Percentiles rank a stretch among this genome's conserved stretches.
Conservation (phyloP, 2,329 filamentous ascomycete genomes). For the Penicillium sp. region DNA sequence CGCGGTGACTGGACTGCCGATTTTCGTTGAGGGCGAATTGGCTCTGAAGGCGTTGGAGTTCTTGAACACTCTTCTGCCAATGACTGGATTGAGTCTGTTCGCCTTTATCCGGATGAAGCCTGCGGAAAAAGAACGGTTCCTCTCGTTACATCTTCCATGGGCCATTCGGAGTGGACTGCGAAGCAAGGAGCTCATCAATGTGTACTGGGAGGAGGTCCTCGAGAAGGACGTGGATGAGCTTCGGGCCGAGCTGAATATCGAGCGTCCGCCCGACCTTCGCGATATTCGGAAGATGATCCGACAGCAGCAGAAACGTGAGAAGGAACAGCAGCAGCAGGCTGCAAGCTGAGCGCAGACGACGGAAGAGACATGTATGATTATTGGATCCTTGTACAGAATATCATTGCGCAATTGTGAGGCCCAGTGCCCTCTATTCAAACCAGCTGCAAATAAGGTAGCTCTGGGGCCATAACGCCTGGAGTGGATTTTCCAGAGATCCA, state of each 20-base stretch:
- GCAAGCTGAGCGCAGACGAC: conserved; percentile 5
- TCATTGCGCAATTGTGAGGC: conserved; percentile 3
- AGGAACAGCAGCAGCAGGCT: conserved; percentile 45
- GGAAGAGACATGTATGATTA: conserved; percentile 19
- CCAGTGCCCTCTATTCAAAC: not conserved
- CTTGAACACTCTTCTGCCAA: conserved; percentile 87
- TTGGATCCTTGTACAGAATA: conserved; percentile 9
- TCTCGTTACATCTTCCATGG: conserved; percentile 72
- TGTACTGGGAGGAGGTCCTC: conserved; percentile 96
- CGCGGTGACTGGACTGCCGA: conserved; percentile 84
- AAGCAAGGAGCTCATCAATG: conserved; percentile 82
- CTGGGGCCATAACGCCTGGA: conserved; percentile 16
- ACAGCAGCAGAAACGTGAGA: conserved; percentile 67
- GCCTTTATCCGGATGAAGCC: conserved; percentile 67
- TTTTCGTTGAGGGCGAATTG: conserved; percentile 92
- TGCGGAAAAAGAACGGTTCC: conserved; percentile 67
- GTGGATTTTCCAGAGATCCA: conserved; percentile 8
- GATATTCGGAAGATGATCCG: conserved; percentile 70
- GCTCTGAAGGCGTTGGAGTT: conserved; percentile 99
- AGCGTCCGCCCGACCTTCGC: conserved; percentile 84
- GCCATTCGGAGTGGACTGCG: conserved; percentile 78
- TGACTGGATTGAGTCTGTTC: conserved; percentile 86
- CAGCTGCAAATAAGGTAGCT: conserved; percentile 9
- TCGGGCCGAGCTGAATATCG: conserved; percentile 74
- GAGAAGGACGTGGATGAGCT: conserved; percentile 79